A percentile compares a stretch with the other conserved stretches of the same genome.
Conservation (phyloP, 1,139 yeast genomes). For the Protomyces gravidus region DNA sequence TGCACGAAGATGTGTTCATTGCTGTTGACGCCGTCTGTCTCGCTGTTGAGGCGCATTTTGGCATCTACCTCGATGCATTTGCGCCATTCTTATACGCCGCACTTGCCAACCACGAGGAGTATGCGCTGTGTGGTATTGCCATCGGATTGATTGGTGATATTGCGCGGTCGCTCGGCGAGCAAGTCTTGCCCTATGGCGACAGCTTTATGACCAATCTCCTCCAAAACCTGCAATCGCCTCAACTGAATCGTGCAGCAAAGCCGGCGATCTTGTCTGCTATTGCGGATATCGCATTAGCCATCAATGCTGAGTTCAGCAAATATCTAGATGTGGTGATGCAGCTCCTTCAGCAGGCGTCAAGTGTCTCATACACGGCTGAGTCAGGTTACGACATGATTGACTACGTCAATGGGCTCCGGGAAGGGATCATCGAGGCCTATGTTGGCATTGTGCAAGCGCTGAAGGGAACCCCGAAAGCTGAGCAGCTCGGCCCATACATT, state of each 20-base stretch:
- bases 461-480: constrained; percentile 53
- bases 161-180: constrained; percentile 79
- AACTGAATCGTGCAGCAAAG: constrained; percentile 69
- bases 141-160: constrained; percentile 96
- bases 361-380: constrained; percentile 49
- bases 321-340: constrained; percentile 76
- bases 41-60: constrained; percentile 65
- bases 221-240: constrained; percentile 49
- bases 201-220: constrained; percentile 81
- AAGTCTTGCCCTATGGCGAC: constrained; percentile 67
- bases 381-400: constrained; percentile 70
- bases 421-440: constrained; percentile 86
- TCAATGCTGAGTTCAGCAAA: constrained; percentile 71
- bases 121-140: constrained; percentile 79
- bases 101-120: constrained; percentile 65
- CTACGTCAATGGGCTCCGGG: constrained; percentile 66
- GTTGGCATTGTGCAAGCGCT: constrained; percentile 92
- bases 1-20: constrained; percentile 90
- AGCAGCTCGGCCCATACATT: constrained; percentile 59
- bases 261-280: constrained; percentile 90
- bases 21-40: constrained; percentile 82
- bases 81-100: constrained; percentile 77
- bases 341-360: constrained; percentile 58
- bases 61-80: constrained; percentile 72
- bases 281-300: constrained; percentile 90